Evolutionary conservation across 495 filamentous ascomycete genomes (phyloP), one percentile per base, ranked within the genome.

Genomic region (Aspergillus nidulans): DNA sequence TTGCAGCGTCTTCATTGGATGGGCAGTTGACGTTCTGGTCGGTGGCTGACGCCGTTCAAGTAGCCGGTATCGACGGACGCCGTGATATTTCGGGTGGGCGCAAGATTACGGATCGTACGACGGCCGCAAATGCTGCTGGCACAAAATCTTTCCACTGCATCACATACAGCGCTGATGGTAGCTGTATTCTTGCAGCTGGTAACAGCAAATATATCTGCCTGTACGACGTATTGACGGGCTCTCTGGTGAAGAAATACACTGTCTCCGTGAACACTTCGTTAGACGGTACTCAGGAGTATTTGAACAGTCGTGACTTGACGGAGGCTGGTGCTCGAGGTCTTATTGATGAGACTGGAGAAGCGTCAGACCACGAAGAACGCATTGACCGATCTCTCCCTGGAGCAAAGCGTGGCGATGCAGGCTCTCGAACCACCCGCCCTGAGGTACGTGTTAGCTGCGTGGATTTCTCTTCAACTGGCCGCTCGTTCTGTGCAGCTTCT

Each of bases 131-230:
- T 61, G 85, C 85, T 19, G 82, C 88, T 1, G 90, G 90, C 26
- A 96, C 87, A 38, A 98, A 97, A 66, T 85, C 79, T 55, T 98
- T 96, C 75, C 88, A 79, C 63, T 88, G 86, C 49, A 85, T 98
- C 57, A 82, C 83, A 38, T 98, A 97, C 72, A 94, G 88, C 60
- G 85, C 90, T 1, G 94, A 98, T 62, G 95, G 94, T 38, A 86
- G 82, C 51, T 97, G 92, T 67, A 77, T 97, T 20, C 76, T 98
- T 38, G 92, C 91, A 0, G 91, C 80, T 45, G 94, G 94, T 6
- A 96, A 91, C 70, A 96, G 90, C 82, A 98, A 97, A 73, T 96
- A 90, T 64, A 95, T 98, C 25, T 97, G 95, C 64, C 75, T 98
- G 50, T 98, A 98, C 69, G 91, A 94, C 46, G 89, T 94, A 20